These are phyloP conservation scores for Paecilomyces variotii DNA, from an alignment of 2,329 filamentous ascomycete species.

Conservation along the genomic window DNA sequence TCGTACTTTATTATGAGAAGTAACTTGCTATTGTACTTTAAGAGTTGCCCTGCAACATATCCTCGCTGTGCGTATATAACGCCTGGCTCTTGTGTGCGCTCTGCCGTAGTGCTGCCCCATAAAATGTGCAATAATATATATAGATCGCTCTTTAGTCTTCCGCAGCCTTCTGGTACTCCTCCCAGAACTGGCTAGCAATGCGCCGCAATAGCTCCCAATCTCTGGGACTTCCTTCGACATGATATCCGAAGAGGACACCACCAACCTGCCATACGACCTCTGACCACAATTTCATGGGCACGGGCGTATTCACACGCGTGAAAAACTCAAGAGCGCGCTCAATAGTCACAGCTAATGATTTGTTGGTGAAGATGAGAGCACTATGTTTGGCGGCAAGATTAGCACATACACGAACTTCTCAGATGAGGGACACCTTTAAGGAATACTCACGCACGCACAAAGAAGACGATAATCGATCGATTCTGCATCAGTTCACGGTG, in stretches of 20 bases:
- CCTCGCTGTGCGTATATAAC: background rate
- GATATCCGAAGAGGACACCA: constrained; percentile 5
- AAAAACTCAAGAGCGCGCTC: constrained; percentile 12
- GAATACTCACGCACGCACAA: background rate
- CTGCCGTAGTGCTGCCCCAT: background rate
- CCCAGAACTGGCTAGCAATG: constrained; percentile 4
- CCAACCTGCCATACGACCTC: constrained; percentile 11
- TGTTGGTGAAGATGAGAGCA: constrained; percentile 8
- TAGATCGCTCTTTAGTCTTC: background rate
- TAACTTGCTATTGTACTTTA: background rate
- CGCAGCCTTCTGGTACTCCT: constrained; percentile 5
- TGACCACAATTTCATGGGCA: constrained; percentile 7
- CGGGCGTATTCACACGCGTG: constrained; percentile 10
- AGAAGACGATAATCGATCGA: background rate
- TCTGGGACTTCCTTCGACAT: constrained; percentile 5
- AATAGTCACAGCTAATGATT: constrained; percentile 5
- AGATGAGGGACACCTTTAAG: background rate
- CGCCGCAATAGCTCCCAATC: background rate
- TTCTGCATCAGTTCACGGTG: background rate
- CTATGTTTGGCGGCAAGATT: background rate
- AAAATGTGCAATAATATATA: background rate
- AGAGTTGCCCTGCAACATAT: background rate
- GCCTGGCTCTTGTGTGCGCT: background rate
- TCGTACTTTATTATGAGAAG: background rate
- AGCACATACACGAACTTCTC: background rate